Evolutionary conservation across 1,284 basidiomycete genomes (phyloP), one percentile per base, ranked within the genome.

Genomic region (Trichosporon sp.): DNA sequence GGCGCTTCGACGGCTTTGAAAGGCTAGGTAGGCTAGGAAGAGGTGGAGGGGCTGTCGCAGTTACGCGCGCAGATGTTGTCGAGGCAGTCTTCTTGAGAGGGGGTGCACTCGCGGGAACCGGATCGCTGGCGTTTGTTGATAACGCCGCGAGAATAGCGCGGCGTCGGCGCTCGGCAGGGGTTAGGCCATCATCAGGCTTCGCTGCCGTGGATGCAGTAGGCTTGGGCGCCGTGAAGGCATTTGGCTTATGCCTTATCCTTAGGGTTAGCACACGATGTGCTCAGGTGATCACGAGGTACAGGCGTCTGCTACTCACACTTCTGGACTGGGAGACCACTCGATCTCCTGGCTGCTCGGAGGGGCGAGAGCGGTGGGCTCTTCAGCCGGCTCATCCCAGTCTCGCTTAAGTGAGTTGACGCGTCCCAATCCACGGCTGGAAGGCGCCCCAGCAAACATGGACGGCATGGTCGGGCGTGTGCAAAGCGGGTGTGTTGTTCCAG

Each of bases 101-200:
- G 8, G 42, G 15, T n/a, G 65, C 34, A 65, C 35, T 25, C 25
- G 58, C 27, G 13, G 71, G 44, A 5, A 70, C 44, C 27, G 72
- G 42, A 6, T 68, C 35, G 7, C 65, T 62, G 9, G 70, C 32
- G 38, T 74, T 75, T 51, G 71, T 66, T 0, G 72, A 70, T 73
- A 83, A 73, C 2, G 78, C 79, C 1, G 77, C 80, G 25, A 82
- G 69, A 44, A 83, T 81, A 0, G 81, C 82, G 62, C 75, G 74
- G 29, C 81, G 72, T 29, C 82, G 73, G 34, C 77, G 65, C 12
- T 80, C 77, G 1, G 76, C 75, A 2, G 79, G 70, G 2, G 76
- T 76, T 66, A 71, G 8, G 3, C 42, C 25, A 2, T 64, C 64
- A n/a, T 64, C 27, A 53, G 23, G n/a, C 51, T 51, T 6, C 21